Evolutionary conservation across 2,329 filamentous ascomycete genomes (phyloP), one percentile per base, ranked within the genome.

Genomic region (Talaromyces islandicus): DNA sequence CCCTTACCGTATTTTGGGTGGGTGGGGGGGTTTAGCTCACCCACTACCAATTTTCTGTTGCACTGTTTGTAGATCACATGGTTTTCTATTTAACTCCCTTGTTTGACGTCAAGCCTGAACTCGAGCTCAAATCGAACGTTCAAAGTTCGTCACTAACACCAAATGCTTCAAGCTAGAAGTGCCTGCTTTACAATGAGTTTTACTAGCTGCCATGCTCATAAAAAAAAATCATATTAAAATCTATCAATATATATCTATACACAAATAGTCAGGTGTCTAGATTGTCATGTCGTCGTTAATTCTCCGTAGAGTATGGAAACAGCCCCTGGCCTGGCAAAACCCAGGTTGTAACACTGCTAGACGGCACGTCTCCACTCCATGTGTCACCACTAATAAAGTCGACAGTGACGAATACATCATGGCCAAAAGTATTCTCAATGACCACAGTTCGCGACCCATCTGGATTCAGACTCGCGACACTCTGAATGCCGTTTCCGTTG

Each of bases 261-360:
- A 24, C n/a, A 46, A 46, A 24, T 24, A 0, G 9, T 19, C 43
- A 4, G 19, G 7, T 24, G 7, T 46, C 43, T 46, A 46, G 19
- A 35, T 24, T 19, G 21, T 46, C 43, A 24, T 27, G n/a, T 56
- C 25, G 21, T 56, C 54, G 24, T 41, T 41, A 17, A 48, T 48
- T 41, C 24, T 25, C 17, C 51, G 6, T 43, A 38, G 7, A 30
- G 6, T 5, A 21, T 55, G 29, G 14, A 19, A 56, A 54, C 21
- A 46, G 11, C 9, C 43, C 43, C 19, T 46, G 43, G 48, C 48
- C 27, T n/a, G 59, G 59, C 54, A 60, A 57, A 32, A 60, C 46
- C 59, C 59, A 60, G n/a, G 59, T 60, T 10, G 59, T 60, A 21
- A 60, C 35, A 50, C 59, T 60, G 48, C 48, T 57, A n/a, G 55